phyloP scores from a whole-genome alignment of 495 filamentous ascomycete genomes.

The Neurospora sp. region DNA sequence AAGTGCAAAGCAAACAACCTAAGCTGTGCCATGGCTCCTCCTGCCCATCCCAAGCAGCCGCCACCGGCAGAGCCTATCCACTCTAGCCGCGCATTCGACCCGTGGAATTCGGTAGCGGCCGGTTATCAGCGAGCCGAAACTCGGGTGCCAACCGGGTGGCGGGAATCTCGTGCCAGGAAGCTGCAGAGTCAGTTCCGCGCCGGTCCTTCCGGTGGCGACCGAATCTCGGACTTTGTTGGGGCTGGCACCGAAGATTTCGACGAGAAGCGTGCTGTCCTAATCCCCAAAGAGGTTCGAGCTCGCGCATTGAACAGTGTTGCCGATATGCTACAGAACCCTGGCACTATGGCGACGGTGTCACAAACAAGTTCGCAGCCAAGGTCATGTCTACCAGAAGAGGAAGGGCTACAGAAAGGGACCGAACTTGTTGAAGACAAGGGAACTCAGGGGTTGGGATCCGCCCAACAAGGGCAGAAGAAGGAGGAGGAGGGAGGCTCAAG shows the following conservation, averaged over 20 bases:
- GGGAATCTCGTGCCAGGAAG: conserved; percentile 55
- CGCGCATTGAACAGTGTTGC: conserved; percentile 30
- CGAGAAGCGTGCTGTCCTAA: conserved; percentile 33
- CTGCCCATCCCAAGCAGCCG: conserved; percentile 19
- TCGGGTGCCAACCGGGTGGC: conserved; percentile 56
- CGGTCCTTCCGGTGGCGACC: conserved; percentile 37
- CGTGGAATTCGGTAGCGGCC: conserved; percentile 71
- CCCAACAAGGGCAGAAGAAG: conserved; percentile 22
- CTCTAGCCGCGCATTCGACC: conserved; percentile 51
- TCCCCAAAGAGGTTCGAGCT: conserved; percentile 33
- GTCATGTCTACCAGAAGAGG: neutral
- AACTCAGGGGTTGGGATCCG: conserved; percentile 20
- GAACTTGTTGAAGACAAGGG: neutral
- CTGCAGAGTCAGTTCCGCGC: conserved; percentile 56
- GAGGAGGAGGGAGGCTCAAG: conserved; percentile 24
- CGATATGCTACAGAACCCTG: conserved; percentile 40
- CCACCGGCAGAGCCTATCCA: conserved; percentile 35
- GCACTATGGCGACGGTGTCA: conserved; percentile 24
- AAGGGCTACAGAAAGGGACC: neutral
- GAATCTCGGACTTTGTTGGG: conserved; percentile 50
- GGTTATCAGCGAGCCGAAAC: conserved; percentile 74
- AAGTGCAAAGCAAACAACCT: conserved; percentile 1
- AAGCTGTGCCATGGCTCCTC: conserved; percentile 10
- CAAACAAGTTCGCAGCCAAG: neutral
- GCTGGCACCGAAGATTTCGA: conserved; percentile 39